A percentile compares a stretch with the other conserved stretches of the same genome.
Evolutionary conservation across 2,329 filamentous ascomycete species (phyloP).

Genomic region (Zymoseptoria pseudotritici): DNA sequence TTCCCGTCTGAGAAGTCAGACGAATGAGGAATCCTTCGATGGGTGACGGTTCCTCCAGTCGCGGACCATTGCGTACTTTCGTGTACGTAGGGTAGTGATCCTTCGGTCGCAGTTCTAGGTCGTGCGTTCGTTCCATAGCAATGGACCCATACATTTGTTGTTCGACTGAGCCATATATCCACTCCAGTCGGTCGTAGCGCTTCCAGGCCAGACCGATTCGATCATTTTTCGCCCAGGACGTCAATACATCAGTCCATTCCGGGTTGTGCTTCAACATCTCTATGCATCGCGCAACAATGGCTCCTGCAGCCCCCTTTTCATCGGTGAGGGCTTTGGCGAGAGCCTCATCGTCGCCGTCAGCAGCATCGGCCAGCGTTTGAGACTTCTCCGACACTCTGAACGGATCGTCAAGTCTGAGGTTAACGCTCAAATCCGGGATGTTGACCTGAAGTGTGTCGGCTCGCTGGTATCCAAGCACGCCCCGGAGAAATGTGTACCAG

Average conservation of each 20-base stretch:
- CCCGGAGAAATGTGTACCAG: constrained; percentile 60
- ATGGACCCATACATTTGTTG: constrained; percentile 63
- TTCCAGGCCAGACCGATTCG: constrained; percentile 62
- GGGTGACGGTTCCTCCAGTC: constrained; percentile 52
- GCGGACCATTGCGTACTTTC: constrained; percentile 36
- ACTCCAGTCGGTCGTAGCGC: constrained; percentile 61
- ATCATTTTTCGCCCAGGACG: constrained; percentile 51
- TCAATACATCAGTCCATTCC: constrained; percentile 54
- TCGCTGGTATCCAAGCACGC: constrained; percentile 52
- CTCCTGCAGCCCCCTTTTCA: constrained; percentile 49
- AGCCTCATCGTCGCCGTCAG: constrained; percentile 41
- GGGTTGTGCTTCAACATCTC: constrained; percentile 48
- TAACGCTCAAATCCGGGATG: constrained; percentile 56
- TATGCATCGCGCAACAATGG: constrained; percentile 52
- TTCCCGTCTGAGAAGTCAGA: constrained; percentile 56
- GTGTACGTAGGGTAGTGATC: constrained; percentile 54
- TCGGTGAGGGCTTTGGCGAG: constrained; percentile 40
- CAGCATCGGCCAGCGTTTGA: constrained; percentile 34
- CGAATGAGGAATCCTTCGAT: constrained; percentile 60
- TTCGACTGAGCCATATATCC: constrained; percentile 59
- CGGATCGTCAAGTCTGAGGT: constrained; percentile 51
- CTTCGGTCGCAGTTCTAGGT: constrained; percentile 59
- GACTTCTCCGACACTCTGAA: constrained; percentile 47
- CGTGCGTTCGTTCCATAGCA: constrained; percentile 59
- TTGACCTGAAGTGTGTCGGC: constrained; percentile 51